Percentiles rank a stretch among this genome's conserved stretches.
phyloP scores from a whole-genome alignment of 768 basidiomycete species.

The Infundibulicybe gibba region DNA sequence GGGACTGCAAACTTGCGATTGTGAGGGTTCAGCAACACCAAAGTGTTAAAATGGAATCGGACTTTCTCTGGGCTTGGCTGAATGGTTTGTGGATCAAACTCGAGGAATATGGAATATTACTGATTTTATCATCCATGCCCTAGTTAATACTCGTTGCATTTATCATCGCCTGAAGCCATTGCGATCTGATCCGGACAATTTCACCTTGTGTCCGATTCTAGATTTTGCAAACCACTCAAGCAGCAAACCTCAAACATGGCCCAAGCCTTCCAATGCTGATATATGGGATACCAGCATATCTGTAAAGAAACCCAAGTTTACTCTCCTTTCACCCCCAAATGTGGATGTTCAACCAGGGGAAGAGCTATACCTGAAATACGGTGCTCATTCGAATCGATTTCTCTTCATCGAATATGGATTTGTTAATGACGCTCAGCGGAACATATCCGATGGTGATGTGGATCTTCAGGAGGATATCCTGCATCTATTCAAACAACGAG shows the following conservation, averaged over 20 bases:
- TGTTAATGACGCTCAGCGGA: slow-evolving; percentile 34
- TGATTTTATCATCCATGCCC: slow-evolving; percentile 3
- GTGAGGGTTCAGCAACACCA: slow-evolving; percentile 8
- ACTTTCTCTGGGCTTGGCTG: slow-evolving; percentile 90
- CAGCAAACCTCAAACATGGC: slow-evolving; percentile 37
- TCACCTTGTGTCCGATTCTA: slow-evolving; percentile 85
- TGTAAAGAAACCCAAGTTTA: slow-evolving; percentile 40
- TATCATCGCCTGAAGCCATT: slow-evolving; percentile 56
- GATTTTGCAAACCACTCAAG: slow-evolving; percentile 86
- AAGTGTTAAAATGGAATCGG: slow-evolving; percentile 22
- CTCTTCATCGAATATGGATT: slow-evolving; percentile 94
- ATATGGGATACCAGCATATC: slow-evolving; percentile 32
- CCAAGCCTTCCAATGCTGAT: slow-evolving; percentile 30
- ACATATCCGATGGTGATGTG: slow-evolving; percentile 47
- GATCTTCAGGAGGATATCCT: slow-evolving; percentile 57
- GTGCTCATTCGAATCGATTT: slow-evolving; percentile 70
- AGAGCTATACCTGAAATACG: slow-evolving; percentile 79
- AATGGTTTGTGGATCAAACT: slow-evolving; percentile 52
- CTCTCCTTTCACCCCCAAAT: slow-evolving; percentile 45
- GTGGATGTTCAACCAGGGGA: slow-evolving; percentile 41
- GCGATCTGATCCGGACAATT: slow-evolving; percentile 62
- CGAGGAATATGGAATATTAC: neutral
- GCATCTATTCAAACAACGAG: slow-evolving; percentile 42
- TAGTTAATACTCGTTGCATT: slow-evolving; percentile 92
- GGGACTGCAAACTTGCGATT: neutral